Evolutionary conservation across 805 yeast species (phyloP), one percentile per base, ranked within the genome.

Genomic region (Wickerhamomyces ciferrii): DNA sequence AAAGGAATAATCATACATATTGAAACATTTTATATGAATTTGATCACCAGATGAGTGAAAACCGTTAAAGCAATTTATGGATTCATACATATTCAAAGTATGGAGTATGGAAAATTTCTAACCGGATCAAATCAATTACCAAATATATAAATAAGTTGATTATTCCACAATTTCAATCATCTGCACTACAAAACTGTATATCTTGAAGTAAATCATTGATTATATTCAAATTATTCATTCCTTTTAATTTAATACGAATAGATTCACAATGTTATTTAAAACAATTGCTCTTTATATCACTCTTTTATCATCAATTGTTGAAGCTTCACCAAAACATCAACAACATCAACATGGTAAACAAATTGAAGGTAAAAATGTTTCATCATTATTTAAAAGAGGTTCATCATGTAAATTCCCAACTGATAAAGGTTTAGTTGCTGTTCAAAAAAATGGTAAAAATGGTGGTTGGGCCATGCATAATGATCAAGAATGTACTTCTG

Each of bases 381-480:
- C 61, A 7, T 48, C 48, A 14, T 42, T 65, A 24, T 65, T 65
- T 49, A 60, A 53, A 39, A 56, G 65, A 49, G 59, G 65, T 47
- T 74, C 77, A 37, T 63, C 69, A 20, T 88, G 96, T 67, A 53
- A 75, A 3, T 87, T 89, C 68, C 96, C 96, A 32, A 52, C 74
- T 21, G 70, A 75, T 55, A 71, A 71, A 23, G 90, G 89, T 9
- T 72, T 90, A 56, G 92, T 89, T 17, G 69, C 82, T 2, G 84
- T 88, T 43, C 81, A 88, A 43, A 69, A 74, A 8, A 62, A 62
- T 32, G 76, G 80, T 25, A 54, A 63, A 17, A 85, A 84, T 56
- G 90, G 75, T 43, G 96, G 96, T 21, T 90, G 96, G 96, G 96
- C 96, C 43, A 74, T 86, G 77, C 77, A 82, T 54, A 80, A 79